Conservation (phyloP, 768 basidiomycete genomes). For the Phlebiopsis gigantea region DNA sequence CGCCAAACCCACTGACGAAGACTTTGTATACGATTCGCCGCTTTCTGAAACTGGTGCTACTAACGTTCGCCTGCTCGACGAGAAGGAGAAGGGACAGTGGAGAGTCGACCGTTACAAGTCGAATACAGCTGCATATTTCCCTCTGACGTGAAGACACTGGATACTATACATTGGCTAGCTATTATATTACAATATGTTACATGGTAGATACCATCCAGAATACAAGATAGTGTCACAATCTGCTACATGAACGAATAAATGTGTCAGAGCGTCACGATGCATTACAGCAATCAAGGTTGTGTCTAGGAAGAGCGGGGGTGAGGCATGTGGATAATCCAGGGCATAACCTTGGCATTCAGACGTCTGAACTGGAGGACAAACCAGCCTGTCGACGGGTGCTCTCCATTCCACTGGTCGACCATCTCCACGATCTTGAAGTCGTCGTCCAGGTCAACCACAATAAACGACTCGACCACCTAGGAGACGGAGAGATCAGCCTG, state of each 20-base stretch:
- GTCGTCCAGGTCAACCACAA: constrained; percentile 61
- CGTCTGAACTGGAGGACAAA: constrained; percentile 44
- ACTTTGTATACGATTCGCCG: not conserved
- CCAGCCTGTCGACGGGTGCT: constrained; percentile 43
- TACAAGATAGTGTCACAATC: no score
- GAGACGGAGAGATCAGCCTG: not conserved
- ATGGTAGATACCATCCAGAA: no score
- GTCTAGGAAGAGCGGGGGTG: not conserved
- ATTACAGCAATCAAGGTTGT: no score
- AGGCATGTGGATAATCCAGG: constrained; percentile 40
- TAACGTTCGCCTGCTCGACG: not conserved
- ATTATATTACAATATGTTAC: not conserved
- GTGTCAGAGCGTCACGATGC: no score
- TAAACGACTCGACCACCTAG: constrained; percentile 54
- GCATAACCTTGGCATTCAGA: constrained; percentile 43
- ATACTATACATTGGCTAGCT: not conserved
- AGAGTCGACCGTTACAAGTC: not conserved
- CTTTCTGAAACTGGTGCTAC: not conserved
- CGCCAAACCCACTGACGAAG: not conserved
- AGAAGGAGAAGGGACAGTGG: not conserved
- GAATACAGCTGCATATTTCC: not conserved
- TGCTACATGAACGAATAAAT: no score
- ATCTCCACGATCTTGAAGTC: constrained; percentile 54
- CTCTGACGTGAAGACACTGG: not conserved
- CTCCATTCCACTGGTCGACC: constrained; percentile 57